phyloP scores from a whole-genome alignment of 2,329 filamentous ascomycete genomes.

The Ophiostoma sp. region DNA sequence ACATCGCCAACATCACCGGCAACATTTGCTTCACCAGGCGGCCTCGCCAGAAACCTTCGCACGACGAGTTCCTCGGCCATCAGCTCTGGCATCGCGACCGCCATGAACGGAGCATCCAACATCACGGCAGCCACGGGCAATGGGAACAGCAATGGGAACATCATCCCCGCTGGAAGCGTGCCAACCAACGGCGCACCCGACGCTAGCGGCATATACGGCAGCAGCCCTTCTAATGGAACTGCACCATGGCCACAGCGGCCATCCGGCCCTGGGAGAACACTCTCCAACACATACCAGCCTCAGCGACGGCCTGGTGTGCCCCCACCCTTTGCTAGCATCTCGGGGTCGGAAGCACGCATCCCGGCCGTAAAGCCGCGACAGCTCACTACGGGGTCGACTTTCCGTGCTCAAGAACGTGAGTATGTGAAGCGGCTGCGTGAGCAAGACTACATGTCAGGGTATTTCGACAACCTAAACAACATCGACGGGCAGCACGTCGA shows the following conservation, averaged over 20 bases:
- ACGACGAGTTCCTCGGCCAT: slow-evolving; percentile 13
- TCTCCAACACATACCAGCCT: slow-evolving; percentile 74
- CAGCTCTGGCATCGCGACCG: slow-evolving; percentile 22
- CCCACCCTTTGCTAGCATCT: slow-evolving; percentile 33
- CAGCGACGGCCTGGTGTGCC: slow-evolving; percentile 46
- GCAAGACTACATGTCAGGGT: slow-evolving; percentile 57
- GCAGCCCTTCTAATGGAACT: slow-evolving; percentile 19
- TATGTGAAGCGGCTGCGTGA: slow-evolving; percentile 90
- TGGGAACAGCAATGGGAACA: slow-evolving; percentile 24
- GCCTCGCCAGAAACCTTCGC: slow-evolving; percentile 40
- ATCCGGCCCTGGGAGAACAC: slow-evolving; percentile 63
- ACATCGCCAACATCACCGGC: slow-evolving; percentile 43
- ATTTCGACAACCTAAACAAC: slow-evolving; percentile 64
- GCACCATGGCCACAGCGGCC: slow-evolving; percentile 57
- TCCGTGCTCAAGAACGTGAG: slow-evolving; percentile 80
- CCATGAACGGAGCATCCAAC: slow-evolving; percentile 13
- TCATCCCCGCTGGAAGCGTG: neutral
- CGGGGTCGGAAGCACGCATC: slow-evolving; percentile 37
- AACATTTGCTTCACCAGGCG: slow-evolving; percentile 41
- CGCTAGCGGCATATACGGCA: slow-evolving; percentile 13
- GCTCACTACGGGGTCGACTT: slow-evolving; percentile 44
- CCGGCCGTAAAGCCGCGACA: slow-evolving; percentile 48
- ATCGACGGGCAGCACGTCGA: slow-evolving; percentile 62
- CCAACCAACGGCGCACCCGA: slow-evolving; percentile 19
- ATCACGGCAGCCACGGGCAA: slow-evolving; percentile 15